Percentiles rank a stretch among this genome's conserved stretches.
Conservation (phyloP, 208 protist genomes). For the Acanthamoeba triangularis region DNA sequence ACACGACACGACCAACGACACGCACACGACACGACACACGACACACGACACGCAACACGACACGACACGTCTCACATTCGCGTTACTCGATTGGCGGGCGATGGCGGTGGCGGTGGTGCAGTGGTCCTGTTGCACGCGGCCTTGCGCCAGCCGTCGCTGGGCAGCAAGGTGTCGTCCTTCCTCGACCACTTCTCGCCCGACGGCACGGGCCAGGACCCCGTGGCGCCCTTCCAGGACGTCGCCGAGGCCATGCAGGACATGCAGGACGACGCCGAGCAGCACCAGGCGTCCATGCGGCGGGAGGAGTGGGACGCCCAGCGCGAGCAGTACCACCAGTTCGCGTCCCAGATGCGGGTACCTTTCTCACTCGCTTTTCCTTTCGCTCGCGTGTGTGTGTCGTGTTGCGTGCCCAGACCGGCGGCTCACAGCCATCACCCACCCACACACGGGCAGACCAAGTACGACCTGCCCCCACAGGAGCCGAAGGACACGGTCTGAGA, state of each 20-base stretch:
- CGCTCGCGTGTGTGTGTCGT: neutral
- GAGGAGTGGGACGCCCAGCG: neutral
- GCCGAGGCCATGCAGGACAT: neutral
- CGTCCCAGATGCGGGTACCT: neutral
- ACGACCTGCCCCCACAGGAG: conserved; percentile 3
- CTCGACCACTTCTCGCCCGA: neutral
- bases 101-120: neutral
- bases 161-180: conserved; percentile 35
- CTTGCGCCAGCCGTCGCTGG: neutral
- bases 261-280: neutral
- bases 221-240: neutral
- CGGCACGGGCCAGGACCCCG: neutral
- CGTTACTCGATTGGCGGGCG: neutral
- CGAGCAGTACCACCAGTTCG: conserved; percentile 46
- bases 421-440: neutral
- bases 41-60: too few relatives aligned
- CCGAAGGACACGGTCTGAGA: conserved; percentile 2
- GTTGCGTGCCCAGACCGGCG: too few relatives aligned
- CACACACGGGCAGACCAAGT: conserved; percentile 6
- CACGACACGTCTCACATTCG: neutral
- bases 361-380: neutral
- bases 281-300: neutral
- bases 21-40: too few relatives aligned
- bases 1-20: too few relatives aligned
- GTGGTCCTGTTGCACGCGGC: neutral